Percentiles rank a stretch among this genome's conserved stretches.
phyloP scores from a whole-genome alignment of 2,329 filamentous ascomycete genomes.

The Westerdykella sp. region DNA sequence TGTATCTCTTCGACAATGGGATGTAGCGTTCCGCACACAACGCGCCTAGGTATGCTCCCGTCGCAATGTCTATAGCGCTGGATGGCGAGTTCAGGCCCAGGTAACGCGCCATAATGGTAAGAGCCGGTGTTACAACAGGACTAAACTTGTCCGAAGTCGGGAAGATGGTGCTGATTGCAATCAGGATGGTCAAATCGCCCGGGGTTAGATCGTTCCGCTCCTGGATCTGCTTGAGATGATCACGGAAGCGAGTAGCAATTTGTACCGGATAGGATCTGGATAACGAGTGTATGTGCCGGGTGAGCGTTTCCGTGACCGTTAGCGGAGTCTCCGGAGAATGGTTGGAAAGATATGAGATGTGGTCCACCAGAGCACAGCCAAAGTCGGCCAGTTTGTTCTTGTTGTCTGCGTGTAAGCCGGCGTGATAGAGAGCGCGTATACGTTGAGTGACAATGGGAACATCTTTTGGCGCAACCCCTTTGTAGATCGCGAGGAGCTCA shows the following conservation, averaged over 20 bases:
- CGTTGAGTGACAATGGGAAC: conserved; percentile 77
- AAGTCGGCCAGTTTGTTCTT: conserved; percentile 74
- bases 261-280: conserved; percentile 77
- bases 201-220: conserved; percentile 48
- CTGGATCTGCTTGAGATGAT: conserved; percentile 57
- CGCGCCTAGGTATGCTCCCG: conserved; percentile 72
- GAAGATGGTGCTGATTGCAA: conserved; percentile 76
- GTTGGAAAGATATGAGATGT: conserved; percentile 54
- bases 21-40: conserved; percentile 73
- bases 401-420: conserved; percentile 76
- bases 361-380: conserved; percentile 59
- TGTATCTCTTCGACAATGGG: conserved; percentile 72
- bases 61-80: conserved; percentile 59
- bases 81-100: conserved; percentile 70
- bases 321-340: conserved; percentile 53
- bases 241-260: conserved; percentile 70
- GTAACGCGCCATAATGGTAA: conserved; percentile 76
- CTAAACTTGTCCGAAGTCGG: conserved; percentile 98
- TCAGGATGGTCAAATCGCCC: conserved; percentile 79
- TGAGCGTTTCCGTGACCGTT: conserved; percentile 66
- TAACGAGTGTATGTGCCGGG: conserved; percentile 88
- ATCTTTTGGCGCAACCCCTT: conserved; percentile 56
- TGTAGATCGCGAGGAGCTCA: conserved; percentile 62
- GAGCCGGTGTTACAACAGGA: conserved; percentile 83
- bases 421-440: conserved; percentile 87